Percentiles rank a stretch among this genome's conserved stretches.
Conservation (phyloP, 1,139 yeast genomes). For the Saccharomyces hybrid region DNA sequence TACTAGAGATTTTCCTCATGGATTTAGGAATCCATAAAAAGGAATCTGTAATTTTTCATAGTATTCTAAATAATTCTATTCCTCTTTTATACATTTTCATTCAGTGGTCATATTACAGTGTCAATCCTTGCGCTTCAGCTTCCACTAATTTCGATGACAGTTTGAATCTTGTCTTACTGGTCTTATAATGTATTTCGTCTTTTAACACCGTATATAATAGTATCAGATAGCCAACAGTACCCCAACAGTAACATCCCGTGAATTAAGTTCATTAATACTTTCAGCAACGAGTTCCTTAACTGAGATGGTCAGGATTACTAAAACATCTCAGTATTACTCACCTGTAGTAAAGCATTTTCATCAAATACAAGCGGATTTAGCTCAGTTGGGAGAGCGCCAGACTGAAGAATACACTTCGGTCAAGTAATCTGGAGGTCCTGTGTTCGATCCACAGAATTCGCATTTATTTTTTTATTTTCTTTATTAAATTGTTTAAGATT, state of each 20-base stretch:
- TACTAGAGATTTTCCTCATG: too few relatives aligned
- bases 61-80: too few relatives aligned
- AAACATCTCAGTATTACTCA: neutral
- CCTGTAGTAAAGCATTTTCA: neutral
- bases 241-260: neutral
- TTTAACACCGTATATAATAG: neutral
- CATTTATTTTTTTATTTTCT: slow-evolving; percentile 34
- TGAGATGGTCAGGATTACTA: neutral
- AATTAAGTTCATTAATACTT: neutral
- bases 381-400: slow-evolving; percentile 23
- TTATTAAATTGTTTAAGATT: neutral
- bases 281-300: neutral
- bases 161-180: too few relatives aligned
- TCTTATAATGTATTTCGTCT: too few relatives aligned
- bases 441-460: slow-evolving; percentile 87
- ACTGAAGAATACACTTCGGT: slow-evolving; percentile 17
- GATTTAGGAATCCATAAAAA: too few relatives aligned
- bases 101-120: neutral
- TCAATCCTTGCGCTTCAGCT: neutral
- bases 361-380: slow-evolving; percentile 16
- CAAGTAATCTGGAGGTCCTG: slow-evolving; percentile 66
- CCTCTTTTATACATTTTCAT: neutral
- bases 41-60: neutral
- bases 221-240: neutral
- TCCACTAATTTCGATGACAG: neutral